Conservation (phyloP, 257 asterid genomes). For the Asclepias syriaca region DNA sequence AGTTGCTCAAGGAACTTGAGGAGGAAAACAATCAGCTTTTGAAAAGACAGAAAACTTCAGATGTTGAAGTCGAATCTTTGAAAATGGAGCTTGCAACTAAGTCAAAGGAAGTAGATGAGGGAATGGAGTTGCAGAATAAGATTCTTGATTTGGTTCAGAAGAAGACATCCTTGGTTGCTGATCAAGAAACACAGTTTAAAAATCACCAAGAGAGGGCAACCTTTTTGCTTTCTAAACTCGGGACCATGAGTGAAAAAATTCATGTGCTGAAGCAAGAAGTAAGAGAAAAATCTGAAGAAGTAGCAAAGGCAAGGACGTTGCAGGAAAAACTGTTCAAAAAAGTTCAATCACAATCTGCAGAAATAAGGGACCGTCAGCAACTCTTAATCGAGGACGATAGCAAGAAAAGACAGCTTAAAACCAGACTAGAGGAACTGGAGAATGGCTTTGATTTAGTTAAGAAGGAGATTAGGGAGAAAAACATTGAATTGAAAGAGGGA, state of each 20-base stretch:
- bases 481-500: slow-evolving; percentile 41
- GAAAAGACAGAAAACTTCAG: slow-evolving; percentile 37
- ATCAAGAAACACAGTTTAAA: slow-evolving; percentile 52
- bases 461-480: slow-evolving; percentile 42
- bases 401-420: slow-evolving; percentile 43
- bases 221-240: slow-evolving; percentile 34
- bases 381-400: slow-evolving; percentile 29
- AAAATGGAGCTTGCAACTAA: slow-evolving; percentile 43
- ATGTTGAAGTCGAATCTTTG: slow-evolving; percentile 45
- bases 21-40: slow-evolving; percentile 35
- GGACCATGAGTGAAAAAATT: slow-evolving; percentile 31
- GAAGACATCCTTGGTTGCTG: slow-evolving; percentile 35
- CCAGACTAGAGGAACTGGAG: slow-evolving; percentile 33
- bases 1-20: slow-evolving; percentile 37
- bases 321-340: slow-evolving; percentile 50
- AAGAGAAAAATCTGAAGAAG: slow-evolving; percentile 45
- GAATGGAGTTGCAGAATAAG: slow-evolving; percentile 46
- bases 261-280: slow-evolving; percentile 42
- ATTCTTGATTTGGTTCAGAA: slow-evolving; percentile 47
- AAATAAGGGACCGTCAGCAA: slow-evolving; percentile 44
- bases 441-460: slow-evolving; percentile 36
- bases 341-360: slow-evolving; percentile 47
- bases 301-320: slow-evolving; percentile 42
- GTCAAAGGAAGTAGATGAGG: slow-evolving; percentile 54
- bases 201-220: slow-evolving; percentile 40